Conservation (phyloP, 345 rosid species). For the Raphanus sativus region DNA sequence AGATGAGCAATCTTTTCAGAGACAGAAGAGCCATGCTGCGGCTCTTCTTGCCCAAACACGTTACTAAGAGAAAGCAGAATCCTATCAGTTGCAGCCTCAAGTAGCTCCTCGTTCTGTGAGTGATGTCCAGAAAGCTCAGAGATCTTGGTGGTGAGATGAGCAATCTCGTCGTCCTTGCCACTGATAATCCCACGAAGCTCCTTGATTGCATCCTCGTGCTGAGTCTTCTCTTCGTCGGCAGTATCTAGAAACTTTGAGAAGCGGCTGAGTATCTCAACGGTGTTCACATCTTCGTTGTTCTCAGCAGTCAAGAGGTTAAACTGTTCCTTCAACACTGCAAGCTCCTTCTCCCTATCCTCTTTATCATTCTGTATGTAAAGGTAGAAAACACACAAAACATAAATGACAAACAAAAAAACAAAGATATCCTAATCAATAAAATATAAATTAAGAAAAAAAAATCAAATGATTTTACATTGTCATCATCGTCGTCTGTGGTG, state of each 20-base stretch:
- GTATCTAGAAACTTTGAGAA: slow-evolving; percentile 50
- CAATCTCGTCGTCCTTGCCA: slow-evolving; percentile 58
- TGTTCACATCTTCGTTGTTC: slow-evolving; percentile 38
- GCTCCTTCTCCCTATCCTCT: slow-evolving; percentile 47
- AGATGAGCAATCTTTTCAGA: slow-evolving; percentile 51
- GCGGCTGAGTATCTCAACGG: slow-evolving; percentile 42
- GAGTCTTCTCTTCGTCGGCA: slow-evolving; percentile 46
- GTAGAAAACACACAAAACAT: slow-evolving; percentile 20
- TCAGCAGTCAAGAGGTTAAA: slow-evolving; percentile 44
- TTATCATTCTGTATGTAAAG: slow-evolving; percentile 57
- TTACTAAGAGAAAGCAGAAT: slow-evolving; percentile 55
- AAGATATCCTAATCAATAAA: not conserved
- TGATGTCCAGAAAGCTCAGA: slow-evolving; percentile 38
- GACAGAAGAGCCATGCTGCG: slow-evolving; percentile 53
- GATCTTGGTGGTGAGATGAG: slow-evolving; percentile 54
- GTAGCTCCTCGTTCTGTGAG: slow-evolving; percentile 39
- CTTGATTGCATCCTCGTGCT: slow-evolving; percentile 43
- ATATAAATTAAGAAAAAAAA: not conserved
- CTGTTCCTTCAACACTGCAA: slow-evolving; percentile 47
- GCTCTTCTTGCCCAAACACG: slow-evolving; percentile 56
- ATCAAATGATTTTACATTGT: slow-evolving; percentile 28
- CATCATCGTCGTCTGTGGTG: slow-evolving; percentile 40
- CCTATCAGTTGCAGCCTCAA: slow-evolving; percentile 61
- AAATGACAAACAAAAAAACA: not conserved
- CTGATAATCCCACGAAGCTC: slow-evolving; percentile 44